Conservation (phyloP, 2,329 filamentous ascomycete species). For the Ophioceras dolichostomum region DNA sequence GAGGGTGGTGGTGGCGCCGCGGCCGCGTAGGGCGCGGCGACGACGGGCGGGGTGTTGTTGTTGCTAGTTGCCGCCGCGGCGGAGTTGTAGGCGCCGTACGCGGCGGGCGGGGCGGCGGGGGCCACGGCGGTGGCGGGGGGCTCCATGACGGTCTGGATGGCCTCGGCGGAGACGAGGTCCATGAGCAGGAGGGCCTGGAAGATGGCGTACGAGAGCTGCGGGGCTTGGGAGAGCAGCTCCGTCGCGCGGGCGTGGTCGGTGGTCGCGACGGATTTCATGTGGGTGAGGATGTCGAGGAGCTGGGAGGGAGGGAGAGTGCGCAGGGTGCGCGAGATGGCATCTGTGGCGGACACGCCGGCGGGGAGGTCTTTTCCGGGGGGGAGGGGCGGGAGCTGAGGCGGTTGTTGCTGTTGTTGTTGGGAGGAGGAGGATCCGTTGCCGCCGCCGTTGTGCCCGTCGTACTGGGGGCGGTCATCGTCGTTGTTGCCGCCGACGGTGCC, state of each 20-base stretch:
- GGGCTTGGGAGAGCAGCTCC: slow-evolving; percentile 76
- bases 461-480: slow-evolving; percentile 12
- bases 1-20: slow-evolving; percentile 26
- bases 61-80: slow-evolving; percentile 11
- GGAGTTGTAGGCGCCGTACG: slow-evolving; percentile 2
- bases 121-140: slow-evolving; percentile 29
- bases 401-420: slow-evolving; percentile 1
- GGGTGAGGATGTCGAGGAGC: slow-evolving; percentile 81
- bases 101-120: slow-evolving; percentile 17
- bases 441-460: slow-evolving; percentile 1
- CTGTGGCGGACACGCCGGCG: slow-evolving; percentile 69
- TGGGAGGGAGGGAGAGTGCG: slow-evolving; percentile 76
- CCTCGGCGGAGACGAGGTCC: slow-evolving; percentile 77
- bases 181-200: slow-evolving; percentile 91
- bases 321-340: slow-evolving; percentile 86
- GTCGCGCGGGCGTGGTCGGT: slow-evolving; percentile 73
- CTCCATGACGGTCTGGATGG: slow-evolving; percentile 72
- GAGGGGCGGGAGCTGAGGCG: slow-evolving; percentile 55
- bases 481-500: slow-evolving; percentile 61
- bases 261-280: slow-evolving; percentile 86
- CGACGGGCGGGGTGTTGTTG: slow-evolving; percentile 4
- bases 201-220: slow-evolving; percentile 86
- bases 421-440: not conserved
- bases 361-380: slow-evolving; percentile 77
- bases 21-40: slow-evolving; percentile 18